phyloP scores from a whole-genome alignment of 2,329 filamentous ascomycete species.

The Aspergillus thermomutatus region DNA sequence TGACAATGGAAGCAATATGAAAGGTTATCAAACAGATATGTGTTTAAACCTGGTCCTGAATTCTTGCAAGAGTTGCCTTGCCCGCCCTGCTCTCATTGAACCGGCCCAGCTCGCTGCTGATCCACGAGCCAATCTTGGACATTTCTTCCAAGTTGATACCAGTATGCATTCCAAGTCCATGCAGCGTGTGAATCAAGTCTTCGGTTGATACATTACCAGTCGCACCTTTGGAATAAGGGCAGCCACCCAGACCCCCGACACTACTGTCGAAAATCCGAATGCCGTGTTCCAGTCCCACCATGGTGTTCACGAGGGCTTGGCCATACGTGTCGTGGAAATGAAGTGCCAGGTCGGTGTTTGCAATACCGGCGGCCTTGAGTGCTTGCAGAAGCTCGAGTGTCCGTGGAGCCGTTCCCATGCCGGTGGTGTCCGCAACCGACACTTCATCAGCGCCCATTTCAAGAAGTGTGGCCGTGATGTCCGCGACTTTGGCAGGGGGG shows the following conservation, averaged over 20 bases:
- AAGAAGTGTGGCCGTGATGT: conserved; percentile 57
- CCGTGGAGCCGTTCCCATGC: conserved; percentile 63
- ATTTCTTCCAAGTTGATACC: conserved; percentile 56
- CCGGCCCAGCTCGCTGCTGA: conserved; percentile 52
- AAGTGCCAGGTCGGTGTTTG: conserved; percentile 57
- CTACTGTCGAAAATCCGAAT: conserved; percentile 62
- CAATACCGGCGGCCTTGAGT: conserved; percentile 58
- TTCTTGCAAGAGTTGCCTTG: conserved; percentile 47
- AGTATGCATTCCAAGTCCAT: conserved; percentile 59
- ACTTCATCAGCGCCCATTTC: conserved; percentile 66
- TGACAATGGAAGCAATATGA: neutral
- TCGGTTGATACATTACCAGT: conserved; percentile 65
- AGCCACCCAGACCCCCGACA: conserved; percentile 62
- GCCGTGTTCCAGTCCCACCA: conserved; percentile 61
- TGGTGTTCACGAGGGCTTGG: conserved; percentile 61
- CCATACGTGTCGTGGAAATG: conserved; percentile 68
- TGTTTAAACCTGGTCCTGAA: conserved; percentile 14
- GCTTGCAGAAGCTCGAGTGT: conserved; percentile 58
- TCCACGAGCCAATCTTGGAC: conserved; percentile 55
- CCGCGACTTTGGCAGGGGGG: conserved; percentile 57
- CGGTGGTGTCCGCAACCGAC: conserved; percentile 63
- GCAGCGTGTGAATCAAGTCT: conserved; percentile 59
- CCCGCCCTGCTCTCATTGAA: conserved; percentile 53
- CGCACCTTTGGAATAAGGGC: conserved; percentile 63
- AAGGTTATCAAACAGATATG: neutral